Percentiles rank a stretch among this genome's conserved stretches.
Conservation (phyloP, 1,284 basidiomycete genomes). For the Sparassis latifolia region DNA sequence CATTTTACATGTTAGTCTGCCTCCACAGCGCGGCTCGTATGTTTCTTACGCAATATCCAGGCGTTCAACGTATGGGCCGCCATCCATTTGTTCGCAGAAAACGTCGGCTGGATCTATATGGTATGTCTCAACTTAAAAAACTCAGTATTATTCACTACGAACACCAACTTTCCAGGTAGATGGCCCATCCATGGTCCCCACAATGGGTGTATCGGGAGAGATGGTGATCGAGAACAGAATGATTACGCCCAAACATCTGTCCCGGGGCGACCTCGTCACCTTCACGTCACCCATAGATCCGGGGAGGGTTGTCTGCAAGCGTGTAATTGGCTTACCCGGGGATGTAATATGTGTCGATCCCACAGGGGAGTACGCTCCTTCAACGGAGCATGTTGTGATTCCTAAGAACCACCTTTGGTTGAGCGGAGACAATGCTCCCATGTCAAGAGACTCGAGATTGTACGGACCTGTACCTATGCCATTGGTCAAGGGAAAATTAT, state of each 20-base stretch:
- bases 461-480: constrained; percentile 92
- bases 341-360: constrained; percentile 88
- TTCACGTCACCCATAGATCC: constrained; percentile 73
- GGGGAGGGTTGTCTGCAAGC: constrained; percentile 76
- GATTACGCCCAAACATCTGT: constrained; percentile 45
- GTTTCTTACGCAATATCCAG: too few species aligned
- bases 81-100: constrained; percentile 52
- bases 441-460: constrained; percentile 80
- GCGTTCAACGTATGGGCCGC: constrained; percentile 20
- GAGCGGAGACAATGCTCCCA: constrained; percentile 82
- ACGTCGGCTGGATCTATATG: constrained; percentile 48
- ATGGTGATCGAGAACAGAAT: constrained; percentile 56
- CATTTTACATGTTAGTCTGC: constrained; percentile 4
- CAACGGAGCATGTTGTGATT: constrained; percentile 65
- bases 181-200: constrained; percentile 89
- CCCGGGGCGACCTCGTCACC: constrained; percentile 80
- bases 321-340: constrained; percentile 86
- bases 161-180: constrained; percentile 21
- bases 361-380: constrained; percentile 52
- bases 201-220: constrained; percentile 58
- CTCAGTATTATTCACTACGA: neutral
- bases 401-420: constrained; percentile 91
- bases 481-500: constrained; percentile 71
- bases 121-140: constrained; percentile 27
- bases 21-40: neutral